Evolutionary conservation across 805 yeast genomes (phyloP).

Genomic region (Debaryomyces tyrocola): DNA sequence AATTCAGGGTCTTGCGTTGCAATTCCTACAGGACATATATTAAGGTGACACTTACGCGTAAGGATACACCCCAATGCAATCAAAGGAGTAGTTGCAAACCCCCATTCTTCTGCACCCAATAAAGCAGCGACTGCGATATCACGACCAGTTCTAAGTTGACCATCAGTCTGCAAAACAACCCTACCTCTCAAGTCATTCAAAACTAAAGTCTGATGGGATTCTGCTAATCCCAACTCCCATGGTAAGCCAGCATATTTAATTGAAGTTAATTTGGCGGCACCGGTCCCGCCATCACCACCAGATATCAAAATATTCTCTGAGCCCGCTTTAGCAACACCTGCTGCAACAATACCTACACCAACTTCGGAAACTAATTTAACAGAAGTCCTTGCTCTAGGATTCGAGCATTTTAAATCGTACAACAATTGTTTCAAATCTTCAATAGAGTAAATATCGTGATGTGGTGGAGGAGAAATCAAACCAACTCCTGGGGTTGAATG

Average conservation of each 20-base stretch:
- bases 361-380: conserved; percentile 97
- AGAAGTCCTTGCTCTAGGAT: conserved; percentile 95
- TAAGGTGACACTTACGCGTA: conserved; percentile 89
- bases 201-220: conserved; percentile 95
- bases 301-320: conserved; percentile 95
- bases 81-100: conserved; percentile 95
- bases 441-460: conserved; percentile 96
- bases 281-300: conserved; percentile 99
- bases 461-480: conserved; percentile 97
- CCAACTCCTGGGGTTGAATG: conserved; percentile 98
- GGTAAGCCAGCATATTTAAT: conserved; percentile 97
- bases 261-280: conserved; percentile 98
- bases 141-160: conserved; percentile 95
- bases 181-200: conserved; percentile 94
- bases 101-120: conserved; percentile 98
- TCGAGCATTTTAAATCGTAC: conserved; percentile 93
- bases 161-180: conserved; percentile 96
- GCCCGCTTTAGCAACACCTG: conserved; percentile 99
- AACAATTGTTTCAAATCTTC: conserved; percentile 96
- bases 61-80: conserved; percentile 97
- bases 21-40: conserved; percentile 97
- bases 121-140: conserved; percentile 95
- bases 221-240: conserved; percentile 98
- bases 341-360: conserved; percentile 98
- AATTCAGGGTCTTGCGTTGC: conserved; percentile 97